Conservation (phyloP, 1,284 basidiomycete genomes). For the Cronartium quercuum region DNA sequence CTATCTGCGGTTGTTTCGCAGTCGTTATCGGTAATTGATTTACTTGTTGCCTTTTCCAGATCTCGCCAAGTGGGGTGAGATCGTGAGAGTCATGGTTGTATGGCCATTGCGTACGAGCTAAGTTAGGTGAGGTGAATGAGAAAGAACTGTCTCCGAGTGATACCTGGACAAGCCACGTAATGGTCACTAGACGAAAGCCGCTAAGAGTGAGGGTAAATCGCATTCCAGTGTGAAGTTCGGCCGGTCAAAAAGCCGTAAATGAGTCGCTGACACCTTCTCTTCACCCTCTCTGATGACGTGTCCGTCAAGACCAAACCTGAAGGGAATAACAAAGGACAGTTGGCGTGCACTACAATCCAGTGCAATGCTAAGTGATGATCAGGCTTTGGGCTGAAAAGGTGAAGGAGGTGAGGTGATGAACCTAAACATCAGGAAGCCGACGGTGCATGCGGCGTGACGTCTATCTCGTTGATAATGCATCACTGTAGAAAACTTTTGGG, state of each 20-base stretch:
- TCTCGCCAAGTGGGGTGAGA: too few relatives aligned
- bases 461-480: too few relatives aligned
- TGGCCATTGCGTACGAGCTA: not conserved
- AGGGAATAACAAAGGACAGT: not conserved
- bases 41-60: not conserved
- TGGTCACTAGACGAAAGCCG: too few relatives aligned
- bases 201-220: not conserved
- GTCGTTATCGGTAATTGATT: not conserved
- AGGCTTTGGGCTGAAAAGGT: too few relatives aligned
- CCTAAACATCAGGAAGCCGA: too few relatives aligned
- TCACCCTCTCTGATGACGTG: too few relatives aligned
- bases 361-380: not conserved
- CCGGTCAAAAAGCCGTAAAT: too few relatives aligned
- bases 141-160: not conserved
- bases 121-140: not conserved
- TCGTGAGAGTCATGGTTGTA: not conserved
- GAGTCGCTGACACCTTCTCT: too few relatives aligned
- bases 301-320: not conserved
- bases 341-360: not conserved
- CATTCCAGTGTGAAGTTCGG: not conserved
- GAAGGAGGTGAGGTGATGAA: too few relatives aligned
- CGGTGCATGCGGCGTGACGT: too few relatives aligned
- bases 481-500: too few relatives aligned
- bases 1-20: not conserved
- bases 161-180: not conserved